Evolutionary conservation across 768 basidiomycete species (phyloP), one percentile per base, ranked within the genome.

Genomic region (Artomyces pyxidatus): DNA sequence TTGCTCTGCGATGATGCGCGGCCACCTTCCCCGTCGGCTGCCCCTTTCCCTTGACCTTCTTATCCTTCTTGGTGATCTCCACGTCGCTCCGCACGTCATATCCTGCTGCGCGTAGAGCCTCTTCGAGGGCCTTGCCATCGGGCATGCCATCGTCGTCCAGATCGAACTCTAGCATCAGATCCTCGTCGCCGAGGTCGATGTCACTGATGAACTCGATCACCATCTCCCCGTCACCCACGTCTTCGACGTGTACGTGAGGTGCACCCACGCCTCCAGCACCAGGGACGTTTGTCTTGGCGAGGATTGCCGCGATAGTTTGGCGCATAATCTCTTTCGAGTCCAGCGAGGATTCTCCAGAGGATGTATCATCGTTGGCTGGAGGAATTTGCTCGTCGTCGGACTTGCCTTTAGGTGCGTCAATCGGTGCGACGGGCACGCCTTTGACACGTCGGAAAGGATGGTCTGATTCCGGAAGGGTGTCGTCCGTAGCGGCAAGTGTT

Each of bases 101-200:
- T 3, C 80, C 77, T 17, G 75, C 78, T 22, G 71, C 75, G 22
- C 75, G 74, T 37, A 86, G 61, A 32, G 72, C 69, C 12, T 78
- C 72, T 35, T 69, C 67, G 39, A 84, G 63, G 42, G 41, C 11
- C 30, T 45, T 23, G 12, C 44, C 57, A 55, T 67, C 65, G 60
- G 60, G 37, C 60, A 62, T 59, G 59, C 62, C 51, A 55, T 63
- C 50, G 57, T 63, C 49, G 52, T 58, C 60, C 12, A 61, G 61
- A 17, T 46, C 57, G n/a, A 44, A 50, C 19, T 43, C 58, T 2
- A 53, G 53, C 2, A 50, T 55, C 14, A 38, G 47, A 3, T 43
- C 56, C 22, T 53, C 52, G 4, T 39, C 55, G 39, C 58, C 21
- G 25, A 37, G 7, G 12, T 51, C 43, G 1, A 55, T 35, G 29